phyloP scores from a whole-genome alignment of 371 early-diverging fungal genomes.

The Mucor velutinosus region DNA sequence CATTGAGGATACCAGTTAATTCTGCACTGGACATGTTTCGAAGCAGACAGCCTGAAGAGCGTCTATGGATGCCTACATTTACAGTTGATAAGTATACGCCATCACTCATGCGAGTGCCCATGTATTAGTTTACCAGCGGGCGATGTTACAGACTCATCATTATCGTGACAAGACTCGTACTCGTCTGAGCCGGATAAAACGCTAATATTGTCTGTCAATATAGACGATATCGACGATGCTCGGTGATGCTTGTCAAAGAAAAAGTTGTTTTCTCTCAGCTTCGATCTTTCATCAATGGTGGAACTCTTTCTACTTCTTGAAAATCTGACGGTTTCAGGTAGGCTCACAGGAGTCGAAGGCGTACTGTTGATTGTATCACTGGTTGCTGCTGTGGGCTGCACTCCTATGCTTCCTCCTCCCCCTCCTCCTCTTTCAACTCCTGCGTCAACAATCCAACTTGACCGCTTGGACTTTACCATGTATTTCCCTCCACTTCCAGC shows the following conservation, averaged over 20 bases:
- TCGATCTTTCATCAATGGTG: background rate
- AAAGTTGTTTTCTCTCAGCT: slow-evolving; percentile 9
- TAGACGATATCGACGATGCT: slow-evolving; percentile 12
- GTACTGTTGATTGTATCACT: slow-evolving; percentile 12
- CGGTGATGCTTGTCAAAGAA: background rate
- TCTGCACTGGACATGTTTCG: slow-evolving; percentile 24
- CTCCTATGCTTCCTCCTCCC: background rate
- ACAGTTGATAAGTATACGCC: too few relatives aligned
- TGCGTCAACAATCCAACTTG: slow-evolving; percentile 30
- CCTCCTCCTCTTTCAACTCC: background rate
- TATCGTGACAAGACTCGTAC: slow-evolving; percentile 8
- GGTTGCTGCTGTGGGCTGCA: background rate
- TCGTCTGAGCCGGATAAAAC: slow-evolving; percentile 2
- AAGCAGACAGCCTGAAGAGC: slow-evolving; percentile 8
- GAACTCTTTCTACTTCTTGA: slow-evolving; percentile 15
- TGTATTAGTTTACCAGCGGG: background rate
- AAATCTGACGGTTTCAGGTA: slow-evolving; percentile 15
- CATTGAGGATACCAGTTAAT: slow-evolving; percentile 12
- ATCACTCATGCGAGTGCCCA: too few relatives aligned
- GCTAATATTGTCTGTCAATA: slow-evolving; percentile 12
- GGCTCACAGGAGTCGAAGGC: slow-evolving; percentile 23
- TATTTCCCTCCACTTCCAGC: slow-evolving; percentile 35
- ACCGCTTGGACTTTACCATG: slow-evolving; percentile 31
- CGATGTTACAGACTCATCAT: background rate
- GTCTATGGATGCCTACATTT: slow-evolving; percentile 11